phyloP scores from a whole-genome alignment of 225 moss, liverwort and hornwort genomes.

The Marchantia polymorpha region DNA sequence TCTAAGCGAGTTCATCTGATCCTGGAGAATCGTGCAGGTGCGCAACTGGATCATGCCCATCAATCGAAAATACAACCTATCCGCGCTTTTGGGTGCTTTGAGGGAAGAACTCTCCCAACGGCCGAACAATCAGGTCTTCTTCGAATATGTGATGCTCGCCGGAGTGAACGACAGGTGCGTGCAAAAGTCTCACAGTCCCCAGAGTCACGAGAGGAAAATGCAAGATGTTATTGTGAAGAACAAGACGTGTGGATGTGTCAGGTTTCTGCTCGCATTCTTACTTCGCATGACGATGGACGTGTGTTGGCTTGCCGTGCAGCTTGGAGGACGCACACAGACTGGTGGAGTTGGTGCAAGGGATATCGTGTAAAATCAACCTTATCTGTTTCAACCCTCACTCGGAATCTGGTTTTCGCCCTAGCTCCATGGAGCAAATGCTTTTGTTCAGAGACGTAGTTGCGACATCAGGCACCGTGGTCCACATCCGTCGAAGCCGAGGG shows the following conservation, averaged over 20 bases:
- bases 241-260: neutral
- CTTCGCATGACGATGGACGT: neutral
- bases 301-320: slow-evolving; percentile 13
- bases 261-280: neutral
- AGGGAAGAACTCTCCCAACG: slow-evolving; percentile 53
- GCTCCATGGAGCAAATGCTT: slow-evolving; percentile 51
- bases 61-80: slow-evolving; percentile 70
- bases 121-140: slow-evolving; percentile 53
- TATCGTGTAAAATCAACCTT: slow-evolving; percentile 81
- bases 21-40: slow-evolving; percentile 20
- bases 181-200: neutral
- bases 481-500: slow-evolving; percentile 71
- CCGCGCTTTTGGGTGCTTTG: slow-evolving; percentile 51
- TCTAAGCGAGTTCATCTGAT: neutral
- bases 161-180: slow-evolving; percentile 62
- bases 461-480: slow-evolving; percentile 57
- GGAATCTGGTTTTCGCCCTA: slow-evolving; percentile 60
- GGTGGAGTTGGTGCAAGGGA: slow-evolving; percentile 63
- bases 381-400: slow-evolving; percentile 80
- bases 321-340: slow-evolving; percentile 63
- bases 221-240: neutral
- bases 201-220: neutral
- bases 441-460: slow-evolving; percentile 67
- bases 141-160: slow-evolving; percentile 84
- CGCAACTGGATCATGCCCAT: slow-evolving; percentile 76